Evolutionary conservation across 805 yeast genomes (phyloP).

Genomic region (Saccharomycopsis javanensis): DNA sequence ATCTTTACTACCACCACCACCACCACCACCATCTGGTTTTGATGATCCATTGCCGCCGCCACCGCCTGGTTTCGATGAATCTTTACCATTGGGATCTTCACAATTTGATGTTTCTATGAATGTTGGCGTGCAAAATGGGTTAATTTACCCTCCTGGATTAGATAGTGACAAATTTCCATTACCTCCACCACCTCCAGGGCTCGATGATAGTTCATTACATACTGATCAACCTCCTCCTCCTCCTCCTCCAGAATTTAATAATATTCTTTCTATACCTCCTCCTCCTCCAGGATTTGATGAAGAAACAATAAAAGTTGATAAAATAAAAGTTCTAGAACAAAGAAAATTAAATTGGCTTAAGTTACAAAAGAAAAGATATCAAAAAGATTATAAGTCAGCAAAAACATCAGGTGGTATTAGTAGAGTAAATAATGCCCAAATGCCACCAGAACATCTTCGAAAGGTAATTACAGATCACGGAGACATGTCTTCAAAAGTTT

Average conservation of each 20-base stretch:
- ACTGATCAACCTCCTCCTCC: conserved; percentile 21
- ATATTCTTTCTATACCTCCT: conserved; percentile 15
- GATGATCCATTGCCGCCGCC: conserved; percentile 23
- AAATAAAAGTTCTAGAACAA: conserved; percentile 29
- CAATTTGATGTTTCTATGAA: neutral
- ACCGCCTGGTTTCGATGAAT: conserved; percentile 20
- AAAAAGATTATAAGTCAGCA: conserved; percentile 24
- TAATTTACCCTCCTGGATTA: conserved; percentile 2
- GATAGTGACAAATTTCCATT: conserved; percentile 5
- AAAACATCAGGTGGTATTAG: conserved; percentile 36
- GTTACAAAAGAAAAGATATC: conserved; percentile 49
- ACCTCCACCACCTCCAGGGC: conserved; percentile 31
- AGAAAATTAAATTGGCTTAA: conserved; percentile 52
- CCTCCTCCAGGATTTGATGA: conserved; percentile 11
- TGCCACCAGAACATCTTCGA: conserved; percentile 91
- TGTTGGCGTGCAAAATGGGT: neutral
- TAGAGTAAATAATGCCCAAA: conserved; percentile 57
- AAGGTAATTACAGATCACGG: conserved; percentile 77
- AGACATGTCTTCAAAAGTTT: conserved; percentile 70
- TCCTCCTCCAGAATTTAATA: conserved; percentile 26
- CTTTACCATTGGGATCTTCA: conserved; percentile 25
- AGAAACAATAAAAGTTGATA: conserved; percentile 5
- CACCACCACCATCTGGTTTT: conserved; percentile 24
- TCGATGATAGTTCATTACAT: conserved; percentile 17
- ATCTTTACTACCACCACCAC: conserved; percentile 19